Base-by-base conservation (phyloP, 768 basidiomycete species). In the Baorangia bicolor region DNA sequence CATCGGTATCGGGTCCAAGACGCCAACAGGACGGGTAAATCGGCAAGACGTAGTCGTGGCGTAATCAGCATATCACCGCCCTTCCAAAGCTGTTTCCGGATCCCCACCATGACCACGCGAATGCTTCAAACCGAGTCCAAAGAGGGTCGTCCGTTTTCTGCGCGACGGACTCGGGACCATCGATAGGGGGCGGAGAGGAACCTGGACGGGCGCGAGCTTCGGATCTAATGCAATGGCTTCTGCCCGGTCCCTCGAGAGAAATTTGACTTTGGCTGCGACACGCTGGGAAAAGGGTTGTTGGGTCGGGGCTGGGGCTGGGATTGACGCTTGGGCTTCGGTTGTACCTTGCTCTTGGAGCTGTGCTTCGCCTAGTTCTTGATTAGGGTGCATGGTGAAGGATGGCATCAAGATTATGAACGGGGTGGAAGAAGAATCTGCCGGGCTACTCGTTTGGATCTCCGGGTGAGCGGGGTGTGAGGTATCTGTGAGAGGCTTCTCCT, bases 181-280 rank as follows among this genome's bases (percentile, higher is more conserved):
- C 21, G 70, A 70, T 8, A 72, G 34, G 14, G 71, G 71, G 4
- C 69, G 69, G 18, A 70, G 64, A 18, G 71, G 69, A 11, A 55
- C 71, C 16, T 69, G 69, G 16, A 72, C 69, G 28, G 69, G 69
- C 3, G 69, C 67, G 33, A 70, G 69, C 55, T 73, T 70, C 14
- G 69, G 71, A 35, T 70, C 67, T n/a, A 58, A 51, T 4, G 55
- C 38, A n/a, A 70, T 70, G 20, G 66, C 64, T 43, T 67, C 65
- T 4, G 43, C 59, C 2, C 67, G 61, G 44, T 70, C 69, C 31
- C 34, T 47, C n/a, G 70, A 61, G 25, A 70, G 59, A 21, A 52
- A 34, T 34, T 56, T 64, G 56, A 58, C 60, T 30, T 60, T 61
- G 49, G 58, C 45, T 16, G 43, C 57, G 35, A 61, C 27, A 2